Evolutionary conservation across 352 stramenopile genomes (phyloP), one percentile per base, ranked within the genome.

Genomic region (Phytophthora citrophthora): DNA sequence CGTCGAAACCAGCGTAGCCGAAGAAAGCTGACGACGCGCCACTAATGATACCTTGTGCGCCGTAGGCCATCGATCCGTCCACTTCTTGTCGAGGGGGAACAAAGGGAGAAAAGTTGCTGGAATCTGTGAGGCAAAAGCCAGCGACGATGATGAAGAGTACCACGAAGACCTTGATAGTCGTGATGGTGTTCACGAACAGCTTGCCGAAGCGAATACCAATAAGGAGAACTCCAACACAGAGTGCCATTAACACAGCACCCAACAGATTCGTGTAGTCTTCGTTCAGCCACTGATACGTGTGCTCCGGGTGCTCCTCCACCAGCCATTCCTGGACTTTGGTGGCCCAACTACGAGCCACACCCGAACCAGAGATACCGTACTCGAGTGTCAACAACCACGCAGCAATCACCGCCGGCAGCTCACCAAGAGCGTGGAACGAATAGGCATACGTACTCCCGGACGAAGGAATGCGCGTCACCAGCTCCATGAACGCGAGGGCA

Each of bases 1-100:
- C 93, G 72, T 99, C 95, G 64, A 97, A 99, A 13, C 95, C 95
- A 24, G 98, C 76, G 60, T 95, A 98, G 12, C 93, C 94, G 70
- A 98, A 98, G 76, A 98, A 98, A 6, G 88, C 92, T 11, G 88
- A 86, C 12, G 91, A 92, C 6, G 88, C 77, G 16, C 89, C 91
- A 13, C 68, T 75, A 51, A 97, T 78, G 48, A 98, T 70, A 16
- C 87, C 87, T 31, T 77, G 66, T 0, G 43, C n/a, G 3, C 87
- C 87, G 39, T 74, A 87, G 2, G 56, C 47, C 45, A 69, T 65
- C 2, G 64, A 57, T 20, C 65, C 61, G 24, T 72, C 61, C 5
- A 73, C 5, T 0, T 64, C 45, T 32, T 72, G 58, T 4, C 74
- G 76, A 5, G 66, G 50, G 6, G 88, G 88, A n/a, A 97, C 64